phyloP scores from a whole-genome alignment of 2,329 filamentous ascomycete species.

The Daldinia sp. region DNA sequence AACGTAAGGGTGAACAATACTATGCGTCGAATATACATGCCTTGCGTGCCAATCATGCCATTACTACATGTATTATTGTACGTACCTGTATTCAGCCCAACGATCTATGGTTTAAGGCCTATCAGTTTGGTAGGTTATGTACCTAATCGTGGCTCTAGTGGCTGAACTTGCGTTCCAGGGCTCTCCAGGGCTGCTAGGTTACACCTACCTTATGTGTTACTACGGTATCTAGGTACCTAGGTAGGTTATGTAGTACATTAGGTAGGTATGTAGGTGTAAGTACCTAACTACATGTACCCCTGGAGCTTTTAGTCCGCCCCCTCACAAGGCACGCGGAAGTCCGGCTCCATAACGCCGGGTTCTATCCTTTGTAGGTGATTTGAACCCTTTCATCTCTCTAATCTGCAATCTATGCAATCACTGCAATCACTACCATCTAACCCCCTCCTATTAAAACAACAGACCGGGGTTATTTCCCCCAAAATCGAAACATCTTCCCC shows the following conservation, averaged over 20 bases:
- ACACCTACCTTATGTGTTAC: conserved; percentile 6
- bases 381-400: conserved; percentile 30
- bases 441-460: conserved; percentile 39
- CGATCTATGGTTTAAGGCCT: background rate
- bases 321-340: conserved; percentile 32
- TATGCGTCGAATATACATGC: conserved; percentile 15
- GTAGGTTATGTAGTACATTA: too few relatives aligned
- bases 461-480: conserved; percentile 26
- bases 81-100: background rate
- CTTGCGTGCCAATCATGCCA: background rate
- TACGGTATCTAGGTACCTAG: background rate
- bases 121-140: background rate
- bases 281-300: background rate
- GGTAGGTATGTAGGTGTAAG: background rate
- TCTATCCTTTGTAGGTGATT: conserved; percentile 36
- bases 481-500: conserved; percentile 35
- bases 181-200: conserved; percentile 6
- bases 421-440: conserved; percentile 6
- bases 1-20: conserved; percentile 2
- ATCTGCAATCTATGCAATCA: conserved; percentile 1
- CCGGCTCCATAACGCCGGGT: conserved; percentile 41
- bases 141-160: conserved; percentile 24
- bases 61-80: too few relatives aligned
- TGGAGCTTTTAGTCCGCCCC: conserved; percentile 35
- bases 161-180: conserved; percentile 12